A percentile compares a stretch with the other conserved stretches of the same genome.
Evolutionary conservation across 202 grass and related monocot species (phyloP).

Genomic region (Schoenoplectus tabernaemontani): DNA sequence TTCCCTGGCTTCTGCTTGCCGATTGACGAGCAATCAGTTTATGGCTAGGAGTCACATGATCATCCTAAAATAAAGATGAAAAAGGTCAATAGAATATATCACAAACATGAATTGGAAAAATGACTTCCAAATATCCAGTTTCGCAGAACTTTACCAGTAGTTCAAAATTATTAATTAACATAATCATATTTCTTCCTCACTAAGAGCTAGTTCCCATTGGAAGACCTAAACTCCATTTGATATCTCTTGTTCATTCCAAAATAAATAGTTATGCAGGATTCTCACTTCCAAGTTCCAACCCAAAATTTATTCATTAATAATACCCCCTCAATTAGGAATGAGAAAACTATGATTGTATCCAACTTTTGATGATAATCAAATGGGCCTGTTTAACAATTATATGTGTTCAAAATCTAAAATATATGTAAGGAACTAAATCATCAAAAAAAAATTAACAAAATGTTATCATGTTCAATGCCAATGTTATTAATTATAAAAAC

Average conservation of each 20-base stretch:
- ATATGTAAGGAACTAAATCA: background rate
- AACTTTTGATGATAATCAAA: constrained; percentile 4
- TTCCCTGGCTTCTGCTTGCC: constrained; percentile 68
- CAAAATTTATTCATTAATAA: background rate
- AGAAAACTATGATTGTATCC: background rate
- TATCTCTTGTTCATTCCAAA: background rate
- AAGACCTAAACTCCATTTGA: no score
- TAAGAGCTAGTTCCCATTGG: no score
- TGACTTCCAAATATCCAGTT: background rate
- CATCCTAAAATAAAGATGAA: constrained; percentile 46
- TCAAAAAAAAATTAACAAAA: background rate
- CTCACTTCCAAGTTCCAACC: no score
- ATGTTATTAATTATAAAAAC: background rate
- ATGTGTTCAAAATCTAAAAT: background rate
- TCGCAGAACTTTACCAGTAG: constrained; percentile 11
- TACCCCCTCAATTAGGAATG: background rate
- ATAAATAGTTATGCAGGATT: background rate
- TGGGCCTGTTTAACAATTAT: background rate
- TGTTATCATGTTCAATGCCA: background rate
- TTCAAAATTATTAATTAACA: no score
- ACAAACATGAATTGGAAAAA: background rate
- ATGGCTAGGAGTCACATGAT: constrained; percentile 56
- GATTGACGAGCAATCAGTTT: constrained; percentile 55
- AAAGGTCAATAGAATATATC: background rate
- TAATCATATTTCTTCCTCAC: no score